Conservation (phyloP, 164 flowering plant species). For the Vitis rotundifolia region DNA sequence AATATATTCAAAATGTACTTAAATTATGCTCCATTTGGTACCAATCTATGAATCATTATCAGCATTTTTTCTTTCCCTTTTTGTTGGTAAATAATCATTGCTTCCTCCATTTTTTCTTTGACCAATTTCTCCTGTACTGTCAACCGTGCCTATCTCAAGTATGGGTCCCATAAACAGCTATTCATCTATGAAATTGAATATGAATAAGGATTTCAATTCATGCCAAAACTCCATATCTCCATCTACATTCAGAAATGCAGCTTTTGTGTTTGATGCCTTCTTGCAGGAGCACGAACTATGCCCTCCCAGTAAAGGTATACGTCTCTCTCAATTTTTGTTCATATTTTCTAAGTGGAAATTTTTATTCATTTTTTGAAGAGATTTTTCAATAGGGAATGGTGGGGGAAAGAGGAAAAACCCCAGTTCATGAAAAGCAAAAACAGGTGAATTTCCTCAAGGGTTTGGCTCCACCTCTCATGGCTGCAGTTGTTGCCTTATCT, state of each 20-base stretch:
- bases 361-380: not conserved
- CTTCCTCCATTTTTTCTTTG: no score
- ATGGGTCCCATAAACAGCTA: no score
- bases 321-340: not conserved
- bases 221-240: not conserved
- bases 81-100: no score
- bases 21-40: no score
- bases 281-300: not conserved
- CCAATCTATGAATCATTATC: no score
- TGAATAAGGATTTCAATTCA: no score
- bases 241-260: not conserved
- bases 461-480: slow-evolving; percentile 45
- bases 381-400: not conserved
- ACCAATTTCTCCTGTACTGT: no score
- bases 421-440: slow-evolving; percentile 4
- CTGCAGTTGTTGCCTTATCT: slow-evolving; percentile 45
- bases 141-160: no score
- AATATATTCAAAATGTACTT: no score
- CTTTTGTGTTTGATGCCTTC: not conserved
- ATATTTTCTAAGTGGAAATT: not conserved
- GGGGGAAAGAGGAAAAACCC: slow-evolving; percentile 7
- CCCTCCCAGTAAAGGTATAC: not conserved
- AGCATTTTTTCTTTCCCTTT: no score
- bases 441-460: slow-evolving; percentile 21
- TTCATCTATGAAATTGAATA: no score